These are phyloP conservation scores for Cyclotella baltica DNA, from an alignment of 108 stramenopile genomes.

Conservation along the genomic window DNA sequence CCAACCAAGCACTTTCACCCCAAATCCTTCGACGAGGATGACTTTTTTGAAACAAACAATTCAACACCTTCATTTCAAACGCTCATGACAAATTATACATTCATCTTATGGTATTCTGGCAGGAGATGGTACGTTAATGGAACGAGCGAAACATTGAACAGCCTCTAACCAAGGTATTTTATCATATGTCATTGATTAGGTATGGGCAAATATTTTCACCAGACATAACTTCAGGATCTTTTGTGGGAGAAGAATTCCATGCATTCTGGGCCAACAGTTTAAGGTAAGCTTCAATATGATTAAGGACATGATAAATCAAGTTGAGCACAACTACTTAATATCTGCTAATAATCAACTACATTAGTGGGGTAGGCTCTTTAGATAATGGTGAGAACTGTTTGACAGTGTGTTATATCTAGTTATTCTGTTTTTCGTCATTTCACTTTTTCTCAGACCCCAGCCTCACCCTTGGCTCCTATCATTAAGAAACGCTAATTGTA, in stretches of 20 bases:
- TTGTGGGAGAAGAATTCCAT: constrained; percentile 34
- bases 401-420: too few species aligned
- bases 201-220: constrained; percentile 26
- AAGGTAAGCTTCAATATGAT: not conserved
- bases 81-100: constrained; percentile 44
- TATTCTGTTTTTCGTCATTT: not conserved
- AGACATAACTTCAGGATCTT: not conserved
- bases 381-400: not conserved
- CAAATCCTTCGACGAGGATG: constrained; percentile 42
- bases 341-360: too few species aligned
- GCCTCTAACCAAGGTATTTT: not conserved
- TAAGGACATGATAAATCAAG: too few species aligned
- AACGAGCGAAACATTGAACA: not conserved
- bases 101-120: constrained; percentile 40
- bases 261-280: constrained; percentile 5
- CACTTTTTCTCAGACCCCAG: not conserved
- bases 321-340: too few species aligned
- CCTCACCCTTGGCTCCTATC: not conserved
- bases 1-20: too few species aligned
- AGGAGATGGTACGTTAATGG: constrained; percentile 50
- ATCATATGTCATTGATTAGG: not conserved
- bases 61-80: constrained; percentile 21
- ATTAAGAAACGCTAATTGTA: not conserved
- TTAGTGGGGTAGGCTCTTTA: not conserved
- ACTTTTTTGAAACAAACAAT: constrained; percentile 43